A percentile compares a stretch with the other conserved stretches of the same genome.
Conservation (phyloP, 2,329 filamentous ascomycete genomes). For the Trichoderma cornu-damae region DNA sequence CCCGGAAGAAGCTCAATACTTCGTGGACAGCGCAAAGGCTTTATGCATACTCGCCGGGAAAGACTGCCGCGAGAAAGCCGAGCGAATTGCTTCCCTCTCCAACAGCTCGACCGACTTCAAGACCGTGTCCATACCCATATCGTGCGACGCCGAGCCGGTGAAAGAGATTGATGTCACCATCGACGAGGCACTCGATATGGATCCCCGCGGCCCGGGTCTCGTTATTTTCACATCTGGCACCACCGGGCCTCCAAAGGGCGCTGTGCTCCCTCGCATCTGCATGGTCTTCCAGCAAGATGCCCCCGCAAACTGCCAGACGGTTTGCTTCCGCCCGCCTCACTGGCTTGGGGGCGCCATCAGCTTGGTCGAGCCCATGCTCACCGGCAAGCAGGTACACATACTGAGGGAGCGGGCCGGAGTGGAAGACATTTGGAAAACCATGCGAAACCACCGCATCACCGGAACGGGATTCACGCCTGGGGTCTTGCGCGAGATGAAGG, state of each 20-base stretch:
- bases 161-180: conserved; percentile 11
- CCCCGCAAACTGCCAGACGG: conserved; percentile 2
- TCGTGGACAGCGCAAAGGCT: conserved; percentile 15
- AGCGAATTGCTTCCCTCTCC: neutral
- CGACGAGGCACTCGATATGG: conserved; percentile 14
- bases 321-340: conserved; percentile 22
- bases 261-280: conserved; percentile 47
- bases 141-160: conserved; percentile 17
- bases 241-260: conserved; percentile 46
- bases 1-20: conserved; percentile 20
- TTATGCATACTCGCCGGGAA: conserved; percentile 16
- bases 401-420: conserved; percentile 16
- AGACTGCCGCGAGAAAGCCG: conserved; percentile 1
- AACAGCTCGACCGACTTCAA: conserved; percentile 20
- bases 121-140: conserved; percentile 4
- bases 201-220: conserved; percentile 30
- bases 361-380: conserved; percentile 18
- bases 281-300: neutral
- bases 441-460: conserved; percentile 19
- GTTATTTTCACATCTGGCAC: conserved; percentile 50
- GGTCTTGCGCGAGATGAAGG: conserved; percentile 20
- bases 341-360: conserved; percentile 22
- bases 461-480: conserved; percentile 18
- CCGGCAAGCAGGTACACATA: conserved; percentile 19
- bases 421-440: conserved; percentile 16